Evolutionary conservation across 306 rosid genomes (phyloP), one percentile per base, ranked within the genome.

Genomic region (Adenanthera pavonina): DNA sequence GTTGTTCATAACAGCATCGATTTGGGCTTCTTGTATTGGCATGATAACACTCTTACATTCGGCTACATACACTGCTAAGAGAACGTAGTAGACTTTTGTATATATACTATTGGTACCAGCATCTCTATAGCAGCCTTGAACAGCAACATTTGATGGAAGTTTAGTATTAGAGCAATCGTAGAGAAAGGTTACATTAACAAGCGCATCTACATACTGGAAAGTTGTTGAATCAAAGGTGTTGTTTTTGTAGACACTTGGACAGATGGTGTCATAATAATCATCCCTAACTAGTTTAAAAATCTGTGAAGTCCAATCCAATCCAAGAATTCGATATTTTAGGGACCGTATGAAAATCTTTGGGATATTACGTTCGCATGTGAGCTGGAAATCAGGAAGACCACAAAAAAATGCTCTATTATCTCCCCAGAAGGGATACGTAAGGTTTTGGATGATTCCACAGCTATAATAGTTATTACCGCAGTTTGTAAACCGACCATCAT

Each of bases 381-480:
- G 54, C 6, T 57, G 0, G 40, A 17, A 48, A 0, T 72, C 20
- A 15, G 75, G 30, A 3, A 1, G 5, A 8, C 90, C 86, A 7
- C 90, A 87, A 8, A 59, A 35, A 0, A 2, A 0, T 5, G 13
- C 16, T 76, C 85, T 82, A 25, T 35, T 30, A 17, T 0, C 51
- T 34, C 88, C 90, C 80, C 72, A 79, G 57, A 84, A 87, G 0
- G 88, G 90, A 19, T 87, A 87, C 3, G 3, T 71, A 33, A 87
- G 70, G 48, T 36, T 4, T 14, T 3, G 0, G 34, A 71, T 38
- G 9, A 0, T 0, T 33, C 65, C 76, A 16, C 88, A 87, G 6
- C 8, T 17, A 43, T 77, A 79, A 25, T 43, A 30, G 67, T 11
- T 5, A 0, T 1, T 4, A 2, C 33, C 20, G 66, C 89, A 88